Evolutionary conservation across 768 basidiomycete species (phyloP), one percentile per base, ranked within the genome.

Genomic region (Rhodotorula kratochvilovae): DNA sequence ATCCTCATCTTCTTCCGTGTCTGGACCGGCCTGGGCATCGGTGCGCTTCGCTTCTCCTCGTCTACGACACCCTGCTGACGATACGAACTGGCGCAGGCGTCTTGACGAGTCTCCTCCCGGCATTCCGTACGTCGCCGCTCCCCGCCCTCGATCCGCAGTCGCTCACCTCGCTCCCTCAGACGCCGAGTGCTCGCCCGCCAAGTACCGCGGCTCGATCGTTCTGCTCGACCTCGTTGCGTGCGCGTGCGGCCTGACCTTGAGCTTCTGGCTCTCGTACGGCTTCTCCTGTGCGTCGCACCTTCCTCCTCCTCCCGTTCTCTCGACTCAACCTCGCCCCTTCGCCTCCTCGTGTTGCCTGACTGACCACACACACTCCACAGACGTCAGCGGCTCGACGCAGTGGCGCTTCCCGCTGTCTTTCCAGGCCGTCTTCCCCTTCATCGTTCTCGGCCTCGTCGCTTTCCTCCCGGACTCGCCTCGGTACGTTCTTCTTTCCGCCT

Each of bases 1-100:
- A 43, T 63, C n/a, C 62, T 63, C n/a, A 63, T 63, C 62, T 63
- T 63, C 62, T 63, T 63, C 62, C 62, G 62, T 17, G 15, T 63
- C 36, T 63, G 62, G 62, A 63, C 62, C 36, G 62, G 62, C 12
- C 35, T 63, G 25, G 62, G 62, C 27, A 63, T 63, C n/a, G 62
- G 62, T 15, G 36, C 36, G 16, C n/a, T 54, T 11, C 53, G 10
- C 62, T 63, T n/a, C 62, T 63, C 2, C 50, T 50, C n/a, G 51
- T 50, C 27, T 62, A 39, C 39, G 39, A 39, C 8, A 7, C 39
- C 8, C 39, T 39, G 39, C 39, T 39, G 8, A 39, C 39, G 13
- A 6, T 13, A 13, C 39, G 13, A 6, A 39, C 39, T 6, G 8
- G 8, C 39, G 39, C 39, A 39, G 39, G 39, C 13, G 39, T 39